Conservation (phyloP, 1,284 basidiomycete species). For the Athelia psychrophila region DNA sequence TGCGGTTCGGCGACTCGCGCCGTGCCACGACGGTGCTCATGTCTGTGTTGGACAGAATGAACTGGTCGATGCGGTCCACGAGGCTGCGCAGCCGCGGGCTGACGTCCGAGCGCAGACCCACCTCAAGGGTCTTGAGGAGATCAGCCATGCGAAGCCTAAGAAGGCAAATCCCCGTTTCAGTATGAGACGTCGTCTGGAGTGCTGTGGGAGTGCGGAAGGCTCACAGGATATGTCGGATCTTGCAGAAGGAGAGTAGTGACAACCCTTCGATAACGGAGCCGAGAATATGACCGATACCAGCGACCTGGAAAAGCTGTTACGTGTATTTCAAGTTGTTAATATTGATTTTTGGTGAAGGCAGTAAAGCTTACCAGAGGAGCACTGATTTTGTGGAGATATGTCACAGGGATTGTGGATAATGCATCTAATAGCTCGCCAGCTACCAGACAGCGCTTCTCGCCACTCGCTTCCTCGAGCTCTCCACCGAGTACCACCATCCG, state of each 20-base stretch:
- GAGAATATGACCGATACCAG: background rate
- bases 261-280: background rate
- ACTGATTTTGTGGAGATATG: background rate
- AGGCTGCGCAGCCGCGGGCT: background rate
- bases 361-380: background rate
- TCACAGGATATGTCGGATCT: background rate
- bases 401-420: background rate
- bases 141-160: background rate
- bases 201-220: background rate
- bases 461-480: background rate
- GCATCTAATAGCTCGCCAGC: background rate
- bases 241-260: background rate
- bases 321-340: background rate
- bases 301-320: background rate
- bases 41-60: background rate
- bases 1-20: background rate
- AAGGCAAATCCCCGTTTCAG: background rate
- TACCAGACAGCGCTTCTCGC: background rate
- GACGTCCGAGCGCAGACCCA: background rate
- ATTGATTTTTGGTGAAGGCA: background rate
- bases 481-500: background rate
- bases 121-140: background rate
- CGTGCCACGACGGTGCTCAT: too few relatives aligned
- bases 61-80: background rate
- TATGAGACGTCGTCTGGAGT: background rate